Evolutionary conservation across 169 alveolate genomes (phyloP).

Genomic region (Theileria parva): DNA sequence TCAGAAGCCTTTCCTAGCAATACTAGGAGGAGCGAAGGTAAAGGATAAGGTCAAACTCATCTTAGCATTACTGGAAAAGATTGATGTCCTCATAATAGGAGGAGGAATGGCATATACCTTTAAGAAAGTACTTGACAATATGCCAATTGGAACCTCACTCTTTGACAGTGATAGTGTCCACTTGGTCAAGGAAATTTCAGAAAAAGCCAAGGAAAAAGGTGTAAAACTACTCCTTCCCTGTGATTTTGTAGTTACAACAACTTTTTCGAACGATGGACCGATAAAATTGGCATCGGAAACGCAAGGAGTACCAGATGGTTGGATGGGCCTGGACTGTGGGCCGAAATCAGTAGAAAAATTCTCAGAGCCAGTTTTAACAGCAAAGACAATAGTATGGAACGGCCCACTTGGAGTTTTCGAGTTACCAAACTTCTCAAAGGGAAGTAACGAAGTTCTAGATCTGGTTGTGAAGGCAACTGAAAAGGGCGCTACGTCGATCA

Average conservation of each 20-base stretch:
- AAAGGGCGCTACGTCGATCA: conserved; percentile 90
- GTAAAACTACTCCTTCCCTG: conserved; percentile 92
- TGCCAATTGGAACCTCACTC: conserved; percentile 91
- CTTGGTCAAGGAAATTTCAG: conserved; percentile 91
- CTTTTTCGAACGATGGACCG: conserved; percentile 87
- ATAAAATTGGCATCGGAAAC: conserved; percentile 78
- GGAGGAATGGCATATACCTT: conserved; percentile 99
- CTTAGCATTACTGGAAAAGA: conserved; percentile 88
- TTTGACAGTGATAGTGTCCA: conserved; percentile 96
- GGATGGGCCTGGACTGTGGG: conserved; percentile 98
- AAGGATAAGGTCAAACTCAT: conserved; percentile 95
- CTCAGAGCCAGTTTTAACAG: conserved; percentile 77
- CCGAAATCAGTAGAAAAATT: conserved; percentile 85
- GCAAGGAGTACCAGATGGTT: conserved; percentile 93
- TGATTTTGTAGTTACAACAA: conserved; percentile 91
- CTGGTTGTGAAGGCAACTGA: conserved; percentile 89
- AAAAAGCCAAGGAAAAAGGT: conserved; percentile 87
- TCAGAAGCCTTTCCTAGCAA: conserved; percentile 91
- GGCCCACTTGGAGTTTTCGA: conserved; percentile 98
- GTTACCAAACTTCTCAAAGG: conserved; percentile 87
- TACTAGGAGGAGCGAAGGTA: conserved; percentile 98
- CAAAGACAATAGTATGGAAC: conserved; percentile 93
- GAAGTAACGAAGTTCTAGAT: conserved; percentile 85
- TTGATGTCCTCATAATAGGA: conserved; percentile 94
- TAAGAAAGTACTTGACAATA: conserved; percentile 84